Conservation (phyloP, 75 land plant species). For the Picea glauca region DNA sequence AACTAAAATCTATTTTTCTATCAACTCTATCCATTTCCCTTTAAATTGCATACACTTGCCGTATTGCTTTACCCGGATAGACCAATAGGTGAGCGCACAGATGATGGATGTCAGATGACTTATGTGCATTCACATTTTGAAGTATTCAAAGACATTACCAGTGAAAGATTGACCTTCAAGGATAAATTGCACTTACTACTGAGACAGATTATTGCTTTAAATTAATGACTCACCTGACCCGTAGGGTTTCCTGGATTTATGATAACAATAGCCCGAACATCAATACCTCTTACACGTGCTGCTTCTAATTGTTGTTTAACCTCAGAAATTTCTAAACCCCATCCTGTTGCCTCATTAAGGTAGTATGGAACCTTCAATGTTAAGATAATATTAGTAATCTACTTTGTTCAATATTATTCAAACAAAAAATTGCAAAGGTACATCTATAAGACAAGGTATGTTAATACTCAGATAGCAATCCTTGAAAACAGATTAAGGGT, state of each 20-base stretch:
- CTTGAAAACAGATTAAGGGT: neutral
- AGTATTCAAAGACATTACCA: neutral
- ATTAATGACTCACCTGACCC: constrained; percentile 72
- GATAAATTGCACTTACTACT: neutral
- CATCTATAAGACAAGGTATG: neutral
- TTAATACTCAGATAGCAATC: neutral
- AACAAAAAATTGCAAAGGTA: neutral
- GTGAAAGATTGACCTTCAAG: neutral
- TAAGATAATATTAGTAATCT: neutral
- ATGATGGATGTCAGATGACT: constrained; percentile 1
- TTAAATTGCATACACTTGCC: neutral
- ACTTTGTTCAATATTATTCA: neutral
- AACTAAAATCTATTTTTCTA: neutral
- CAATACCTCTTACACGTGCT: constrained; percentile 72
- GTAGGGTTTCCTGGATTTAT: constrained; percentile 99
- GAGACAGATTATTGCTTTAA: neutral
- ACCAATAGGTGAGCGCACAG: neutral
- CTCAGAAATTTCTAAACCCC: constrained; percentile 91
- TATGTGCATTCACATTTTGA: neutral
- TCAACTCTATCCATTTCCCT: neutral
- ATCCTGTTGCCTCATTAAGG: constrained; percentile 87
- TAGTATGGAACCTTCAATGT: constrained; percentile 88
- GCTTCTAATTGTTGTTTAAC: constrained; percentile 73
- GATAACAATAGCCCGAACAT: constrained; percentile 91
- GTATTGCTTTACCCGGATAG: neutral